Percentiles rank a stretch among this genome's conserved stretches.
Evolutionary conservation across 371 early-diverging fungal genomes (phyloP).

Genomic region (Mucor saturninus): DNA sequence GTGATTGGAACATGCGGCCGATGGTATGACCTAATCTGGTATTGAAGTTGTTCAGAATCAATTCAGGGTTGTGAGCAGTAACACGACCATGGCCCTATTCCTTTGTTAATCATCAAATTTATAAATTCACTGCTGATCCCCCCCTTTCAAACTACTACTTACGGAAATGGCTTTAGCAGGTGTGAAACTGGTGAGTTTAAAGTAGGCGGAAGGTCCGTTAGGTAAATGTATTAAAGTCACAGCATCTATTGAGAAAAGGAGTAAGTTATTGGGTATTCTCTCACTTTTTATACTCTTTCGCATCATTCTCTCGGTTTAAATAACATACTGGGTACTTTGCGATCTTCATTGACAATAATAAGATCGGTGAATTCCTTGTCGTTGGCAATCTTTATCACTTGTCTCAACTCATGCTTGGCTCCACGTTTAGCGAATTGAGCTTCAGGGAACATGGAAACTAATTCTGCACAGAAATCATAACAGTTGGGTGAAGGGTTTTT

Average conservation of each 20-base stretch:
- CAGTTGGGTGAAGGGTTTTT: constrained; percentile 59
- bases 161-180: constrained; percentile 81
- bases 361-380: constrained; percentile 92
- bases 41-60: constrained; percentile 97
- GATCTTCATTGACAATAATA: constrained; percentile 91
- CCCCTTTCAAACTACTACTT: constrained; percentile 15
- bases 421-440: constrained; percentile 90
- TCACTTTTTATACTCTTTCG: background rate
- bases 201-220: constrained; percentile 96
- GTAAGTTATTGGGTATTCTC: background rate
- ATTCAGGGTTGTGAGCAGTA: constrained; percentile 91
- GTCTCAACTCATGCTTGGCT: constrained; percentile 83
- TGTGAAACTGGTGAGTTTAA: constrained; percentile 85
- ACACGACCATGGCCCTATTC: constrained; percentile 81
- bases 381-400: constrained; percentile 88
- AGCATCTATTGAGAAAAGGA: constrained; percentile 60
- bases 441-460: constrained; percentile 90
- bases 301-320: background rate
- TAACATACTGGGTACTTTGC: constrained; percentile 82
- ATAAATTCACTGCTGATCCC: background rate
- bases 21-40: constrained; percentile 97
- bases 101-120: background rate
- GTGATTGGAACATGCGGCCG: constrained; percentile 94
- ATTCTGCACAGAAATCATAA: constrained; percentile 89
- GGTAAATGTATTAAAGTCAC: constrained; percentile 95